Evolutionary conservation across 2,329 filamentous ascomycete genomes (phyloP).

Genomic region (Cytospora mali): DNA sequence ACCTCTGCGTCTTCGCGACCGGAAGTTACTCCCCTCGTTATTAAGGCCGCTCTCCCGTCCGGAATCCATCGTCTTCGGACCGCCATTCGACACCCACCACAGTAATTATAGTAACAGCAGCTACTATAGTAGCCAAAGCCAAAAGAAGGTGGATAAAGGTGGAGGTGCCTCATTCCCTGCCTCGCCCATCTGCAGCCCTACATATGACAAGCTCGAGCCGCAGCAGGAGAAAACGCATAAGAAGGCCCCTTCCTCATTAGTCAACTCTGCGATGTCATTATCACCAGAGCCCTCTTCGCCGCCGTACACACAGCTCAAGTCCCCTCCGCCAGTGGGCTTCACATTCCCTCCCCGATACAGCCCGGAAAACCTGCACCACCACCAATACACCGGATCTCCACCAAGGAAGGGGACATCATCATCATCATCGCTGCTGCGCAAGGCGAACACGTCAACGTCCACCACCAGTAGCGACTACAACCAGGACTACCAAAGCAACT

Average conservation of each 20-base stretch:
- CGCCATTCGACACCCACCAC: constrained; percentile 18
- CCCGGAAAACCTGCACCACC: constrained; percentile 16
- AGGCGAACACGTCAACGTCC: constrained; percentile 32
- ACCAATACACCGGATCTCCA: neutral
- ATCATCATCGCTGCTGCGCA: constrained; percentile 33
- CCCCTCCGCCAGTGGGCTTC: constrained; percentile 30
- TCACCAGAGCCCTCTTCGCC: constrained; percentile 10
- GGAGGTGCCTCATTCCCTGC: constrained; percentile 37
- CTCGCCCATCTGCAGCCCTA: constrained; percentile 43
- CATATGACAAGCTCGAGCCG: constrained; percentile 41
- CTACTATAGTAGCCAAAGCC: constrained; percentile 19
- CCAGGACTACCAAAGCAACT: constrained; percentile 12
- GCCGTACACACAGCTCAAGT: constrained; percentile 24
- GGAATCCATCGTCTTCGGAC: constrained; percentile 27
- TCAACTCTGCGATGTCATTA: constrained; percentile 8
- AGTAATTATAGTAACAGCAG: constrained; percentile 21
- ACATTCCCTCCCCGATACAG: constrained; percentile 24
- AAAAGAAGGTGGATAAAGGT: constrained; percentile 18
- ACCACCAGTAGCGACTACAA: constrained; percentile 25
- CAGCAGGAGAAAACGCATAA: constrained; percentile 36
- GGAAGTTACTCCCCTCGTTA: constrained; percentile 46
- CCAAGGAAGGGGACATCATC: constrained; percentile 15
- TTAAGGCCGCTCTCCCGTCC: constrained; percentile 30
- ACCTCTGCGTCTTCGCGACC: constrained; percentile 51
- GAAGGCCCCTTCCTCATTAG: neutral